phyloP scores from a whole-genome alignment of 2,329 filamentous ascomycete genomes.

The Colletotrichum sp. region DNA sequence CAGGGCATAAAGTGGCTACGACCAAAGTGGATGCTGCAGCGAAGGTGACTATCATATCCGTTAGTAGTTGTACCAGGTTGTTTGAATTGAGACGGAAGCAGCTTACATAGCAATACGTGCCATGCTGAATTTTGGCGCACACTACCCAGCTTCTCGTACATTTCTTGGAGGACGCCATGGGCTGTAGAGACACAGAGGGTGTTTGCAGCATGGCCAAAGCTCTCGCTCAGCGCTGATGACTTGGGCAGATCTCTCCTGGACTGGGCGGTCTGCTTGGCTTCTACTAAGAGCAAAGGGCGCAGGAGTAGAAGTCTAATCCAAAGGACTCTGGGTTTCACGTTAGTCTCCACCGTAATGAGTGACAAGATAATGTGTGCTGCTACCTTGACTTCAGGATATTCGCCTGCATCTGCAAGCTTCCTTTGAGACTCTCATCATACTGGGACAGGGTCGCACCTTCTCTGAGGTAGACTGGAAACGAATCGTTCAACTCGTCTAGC shows the following conservation, averaged over 20 bases:
- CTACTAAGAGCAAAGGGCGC: background rate
- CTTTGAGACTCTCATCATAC: background rate
- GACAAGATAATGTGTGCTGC: rapidly evolving
- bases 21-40: background rate
- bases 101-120: background rate
- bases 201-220: background rate
- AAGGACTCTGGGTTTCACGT: background rate
- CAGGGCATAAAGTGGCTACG: background rate
- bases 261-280: background rate
- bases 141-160: background rate
- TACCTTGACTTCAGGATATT: conserved; percentile 5
- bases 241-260: background rate
- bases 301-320: background rate
- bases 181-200: background rate
- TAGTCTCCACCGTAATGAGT: rapidly evolving
- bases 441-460: background rate
- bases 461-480: background rate
- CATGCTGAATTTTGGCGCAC: background rate
- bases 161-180: background rate
- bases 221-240: background rate
- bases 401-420: background rate
- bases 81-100: rapidly evolving
- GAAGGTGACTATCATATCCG: background rate
- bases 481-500: background rate
- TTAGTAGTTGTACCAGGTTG: rapidly evolving